A percentile compares a stretch with the other conserved stretches of the same genome.
These are phyloP conservation scores for Hypoxylon sp. DNA, from an alignment of 2,329 filamentous ascomycete genomes.

Conservation along the genomic window DNA sequence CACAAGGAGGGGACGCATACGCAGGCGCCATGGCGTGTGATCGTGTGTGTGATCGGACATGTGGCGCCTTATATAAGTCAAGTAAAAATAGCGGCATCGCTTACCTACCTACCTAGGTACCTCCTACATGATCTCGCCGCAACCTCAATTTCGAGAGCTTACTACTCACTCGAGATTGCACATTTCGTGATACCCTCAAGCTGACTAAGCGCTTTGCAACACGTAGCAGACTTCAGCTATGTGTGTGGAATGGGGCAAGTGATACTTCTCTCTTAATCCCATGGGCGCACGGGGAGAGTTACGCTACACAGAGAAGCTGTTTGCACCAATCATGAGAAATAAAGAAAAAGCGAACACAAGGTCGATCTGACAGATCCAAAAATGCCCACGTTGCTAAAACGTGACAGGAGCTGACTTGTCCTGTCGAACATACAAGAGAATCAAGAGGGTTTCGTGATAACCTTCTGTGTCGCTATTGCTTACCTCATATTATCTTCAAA, in stretches of 20 bases:
- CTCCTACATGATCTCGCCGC: too few relatives aligned
- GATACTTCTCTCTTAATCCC: neutral
- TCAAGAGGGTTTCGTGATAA: conserved; percentile 12
- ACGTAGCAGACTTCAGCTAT: conserved; percentile 5
- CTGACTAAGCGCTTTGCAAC: conserved; percentile 37
- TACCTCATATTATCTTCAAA: conserved; percentile 15
- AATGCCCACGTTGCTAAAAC: conserved; percentile 1
- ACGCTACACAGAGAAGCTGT: neutral
- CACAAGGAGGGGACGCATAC: conserved; percentile 4
- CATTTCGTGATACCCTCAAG: conserved; percentile 26
- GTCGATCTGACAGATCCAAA: conserved; percentile 12
- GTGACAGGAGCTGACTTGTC: conserved; percentile 9
- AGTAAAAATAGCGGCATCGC: conserved; percentile 28
- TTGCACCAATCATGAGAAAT: conserved; percentile 8
- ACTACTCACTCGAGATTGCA: conserved; percentile 17
- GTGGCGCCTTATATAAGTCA: conserved; percentile 10
- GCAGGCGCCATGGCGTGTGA: conserved; percentile 4
- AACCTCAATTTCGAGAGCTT: conserved; percentile 17
- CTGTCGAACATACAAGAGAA: conserved; percentile 1
- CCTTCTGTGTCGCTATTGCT: conserved; percentile 19
- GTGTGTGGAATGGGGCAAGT: conserved; percentile 4
- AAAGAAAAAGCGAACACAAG: conserved; percentile 4
- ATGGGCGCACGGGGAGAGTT: neutral
- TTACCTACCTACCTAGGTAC: conserved; percentile 4
- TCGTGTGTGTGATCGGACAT: neutral